Conservation (phyloP, 768 basidiomycete species). For the Candolleomyces aberdarensis region DNA sequence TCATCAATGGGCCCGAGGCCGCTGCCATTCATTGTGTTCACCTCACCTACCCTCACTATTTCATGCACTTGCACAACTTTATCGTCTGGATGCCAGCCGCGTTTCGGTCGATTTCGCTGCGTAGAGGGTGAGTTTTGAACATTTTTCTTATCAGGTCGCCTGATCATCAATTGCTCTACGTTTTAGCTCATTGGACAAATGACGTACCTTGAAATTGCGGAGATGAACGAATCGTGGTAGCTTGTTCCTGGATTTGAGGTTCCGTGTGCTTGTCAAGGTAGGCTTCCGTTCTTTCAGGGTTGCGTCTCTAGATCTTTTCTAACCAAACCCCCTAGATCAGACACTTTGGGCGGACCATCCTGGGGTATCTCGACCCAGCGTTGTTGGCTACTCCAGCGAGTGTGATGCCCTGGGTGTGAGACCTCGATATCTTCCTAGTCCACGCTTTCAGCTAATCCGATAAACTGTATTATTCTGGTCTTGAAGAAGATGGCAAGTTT, state of each 20-base stretch:
- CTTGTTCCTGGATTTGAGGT: conserved; percentile 84
- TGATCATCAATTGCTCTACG: too few relatives aligned
- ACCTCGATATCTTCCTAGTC: too few relatives aligned
- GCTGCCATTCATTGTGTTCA: conserved; percentile 88
- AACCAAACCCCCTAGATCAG: too few relatives aligned
- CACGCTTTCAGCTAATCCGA: too few relatives aligned
- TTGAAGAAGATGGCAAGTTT: conserved; percentile 67
- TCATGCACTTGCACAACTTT: conserved; percentile 80
- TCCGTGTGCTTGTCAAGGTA: conserved; percentile 77
- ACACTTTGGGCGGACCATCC: too few relatives aligned
- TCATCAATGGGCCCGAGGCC: conserved; percentile 84
- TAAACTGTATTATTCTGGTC: conserved; percentile 43
- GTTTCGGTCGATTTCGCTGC: conserved; percentile 66
- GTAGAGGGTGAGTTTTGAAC: conserved; percentile 31
- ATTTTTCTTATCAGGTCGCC: too few relatives aligned
- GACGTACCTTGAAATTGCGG: conserved; percentile 84
- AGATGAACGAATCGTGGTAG: conserved; percentile 90
- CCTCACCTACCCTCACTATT: conserved; percentile 73
- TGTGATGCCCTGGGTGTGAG: too few relatives aligned
- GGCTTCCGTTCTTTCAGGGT: conserved; percentile 70
- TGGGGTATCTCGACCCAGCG: too few relatives aligned
- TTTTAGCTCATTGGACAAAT: conserved; percentile 72
- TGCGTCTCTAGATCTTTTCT: conserved; percentile 62
- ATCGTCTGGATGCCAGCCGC: conserved; percentile 95
- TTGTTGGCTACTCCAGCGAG: too few relatives aligned